Conservation (phyloP, 192 early-diverging fungal genomes). For the Entophlyctis luteolus region DNA sequence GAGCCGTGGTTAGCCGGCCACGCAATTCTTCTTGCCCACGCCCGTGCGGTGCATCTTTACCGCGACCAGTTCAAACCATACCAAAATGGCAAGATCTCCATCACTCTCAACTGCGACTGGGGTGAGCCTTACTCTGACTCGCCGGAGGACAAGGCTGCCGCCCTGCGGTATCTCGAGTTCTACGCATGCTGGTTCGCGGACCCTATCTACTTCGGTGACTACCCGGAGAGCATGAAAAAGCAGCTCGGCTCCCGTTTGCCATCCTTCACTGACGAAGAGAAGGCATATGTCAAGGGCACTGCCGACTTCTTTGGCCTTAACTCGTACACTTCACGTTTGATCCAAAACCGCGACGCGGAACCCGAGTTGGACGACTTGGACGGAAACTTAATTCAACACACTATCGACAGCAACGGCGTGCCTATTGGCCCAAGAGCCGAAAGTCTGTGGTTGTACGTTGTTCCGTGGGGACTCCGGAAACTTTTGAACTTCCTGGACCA, state of each 20-base stretch:
- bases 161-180: slow-evolving; percentile 19
- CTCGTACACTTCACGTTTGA: slow-evolving; percentile 37
- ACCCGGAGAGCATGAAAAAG: slow-evolving; percentile 29
- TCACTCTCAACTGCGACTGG: slow-evolving; percentile 19
- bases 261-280: slow-evolving; percentile 33
- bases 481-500: background rate
- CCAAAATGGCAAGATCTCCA: slow-evolving; percentile 21
- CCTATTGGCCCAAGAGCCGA: background rate
- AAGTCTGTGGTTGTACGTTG: background rate
- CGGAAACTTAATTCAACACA: background rate
- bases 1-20: slow-evolving; percentile 30
- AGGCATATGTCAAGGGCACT: slow-evolving; percentile 34
- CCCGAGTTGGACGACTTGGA: background rate
- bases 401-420: background rate
- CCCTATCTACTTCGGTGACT: slow-evolving; percentile 34
- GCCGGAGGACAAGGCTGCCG: slow-evolving; percentile 27
- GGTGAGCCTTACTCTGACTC: background rate
- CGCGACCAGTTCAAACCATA: slow-evolving; percentile 23
- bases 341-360: slow-evolving; percentile 18
- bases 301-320: slow-evolving; percentile 38
- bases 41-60: slow-evolving; percentile 16
- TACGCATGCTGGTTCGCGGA: slow-evolving; percentile 36
- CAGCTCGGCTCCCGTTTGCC: slow-evolving; percentile 28
- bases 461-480: background rate
- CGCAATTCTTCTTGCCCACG: slow-evolving; percentile 32